Evolutionary conservation across 495 filamentous ascomycete genomes (phyloP).

Genomic region (Choiromyces venosus): DNA sequence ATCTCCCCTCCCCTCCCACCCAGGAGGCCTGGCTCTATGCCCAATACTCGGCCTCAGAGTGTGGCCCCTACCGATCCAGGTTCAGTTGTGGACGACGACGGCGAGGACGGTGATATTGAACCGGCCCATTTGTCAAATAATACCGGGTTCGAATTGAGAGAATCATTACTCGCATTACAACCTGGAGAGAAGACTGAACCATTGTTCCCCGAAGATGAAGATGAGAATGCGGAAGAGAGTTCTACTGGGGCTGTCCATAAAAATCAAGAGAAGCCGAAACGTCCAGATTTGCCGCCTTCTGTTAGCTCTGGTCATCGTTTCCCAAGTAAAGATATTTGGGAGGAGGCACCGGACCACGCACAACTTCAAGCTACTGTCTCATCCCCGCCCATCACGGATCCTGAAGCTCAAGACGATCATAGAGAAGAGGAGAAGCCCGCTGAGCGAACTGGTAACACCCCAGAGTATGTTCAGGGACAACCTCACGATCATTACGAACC

Average conservation of each 20-base stretch:
- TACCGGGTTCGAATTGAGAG: constrained; percentile 22
- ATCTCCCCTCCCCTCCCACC: constrained; percentile 50
- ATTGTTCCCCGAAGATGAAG: constrained; percentile 80
- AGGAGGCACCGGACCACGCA: constrained; percentile 85
- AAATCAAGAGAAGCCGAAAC: constrained; percentile 54
- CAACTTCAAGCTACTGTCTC: constrained; percentile 79
- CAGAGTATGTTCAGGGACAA: constrained; percentile 33
- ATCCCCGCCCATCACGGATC: constrained; percentile 58
- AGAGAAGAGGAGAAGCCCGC: constrained; percentile 49
- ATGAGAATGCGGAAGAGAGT: constrained; percentile 50
- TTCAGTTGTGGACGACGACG: constrained; percentile 8
- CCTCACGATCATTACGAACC: constrained; percentile 44
- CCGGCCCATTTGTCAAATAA: constrained; percentile 11
- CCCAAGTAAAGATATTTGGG: constrained; percentile 93
- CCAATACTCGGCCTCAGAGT: constrained; percentile 32
- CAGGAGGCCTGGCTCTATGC: constrained; percentile 26
- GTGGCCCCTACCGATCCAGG: constrained; percentile 16
- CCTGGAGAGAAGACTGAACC: constrained; percentile 94
- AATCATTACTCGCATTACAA: constrained; percentile 58
- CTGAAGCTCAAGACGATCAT: constrained; percentile 51
- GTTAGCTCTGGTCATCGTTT: constrained; percentile 57
- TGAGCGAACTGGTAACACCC: constrained; percentile 32
- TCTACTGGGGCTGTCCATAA: constrained; percentile 16
- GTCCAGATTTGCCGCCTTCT: constrained; percentile 54
- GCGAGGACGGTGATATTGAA: constrained; percentile 25